Evolutionary conservation across 2,329 filamentous ascomycete genomes (phyloP), one percentile per base, ranked within the genome.

Genomic region (Drechmeria coniospora): DNA sequence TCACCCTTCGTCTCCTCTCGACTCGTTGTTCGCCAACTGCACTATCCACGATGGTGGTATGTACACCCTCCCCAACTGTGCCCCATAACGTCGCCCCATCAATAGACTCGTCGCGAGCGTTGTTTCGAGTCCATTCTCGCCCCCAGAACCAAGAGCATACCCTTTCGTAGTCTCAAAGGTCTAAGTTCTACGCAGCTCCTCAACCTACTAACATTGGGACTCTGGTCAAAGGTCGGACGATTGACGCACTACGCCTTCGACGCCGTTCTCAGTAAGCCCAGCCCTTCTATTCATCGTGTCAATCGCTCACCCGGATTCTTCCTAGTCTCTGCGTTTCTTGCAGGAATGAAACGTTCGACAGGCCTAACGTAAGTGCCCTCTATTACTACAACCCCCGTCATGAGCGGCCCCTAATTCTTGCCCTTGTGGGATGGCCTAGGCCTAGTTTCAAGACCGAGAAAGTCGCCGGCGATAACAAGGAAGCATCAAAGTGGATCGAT

Each of bases 191-290:
- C 33, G 50, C 54, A 73, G 66, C 56, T 74, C 53, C 67, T 74
- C 60, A 65, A 73, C 59, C 63, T 74, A 56, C 70, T 75, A 63
- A 74, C 69, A 53, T 66, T 79, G 59, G 72, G 67, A 54, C 59
- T 75, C 43, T 71, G 61, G 65, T 65, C 61, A 59, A 76, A 94
- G 87, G 68, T 95, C 59, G 87, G 86, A 64, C 77, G 79, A 57
- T 61, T 95, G 47, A 80, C 81, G 53, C 87, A 95, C 63, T 93
- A 92, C 63, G 82, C 84, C 48, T 87, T 95, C 55, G 87, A 95
- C 59, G 87, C 87, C 38, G 83, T 95, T 42, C 73, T 95, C 45
- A 64, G 82, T 90, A 71, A 45, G 79, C 65, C 15, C 23, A 22
- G 4, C 14, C 15, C 19, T 8, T 13, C 13, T 3, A 6, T n/a